These are phyloP conservation scores for Vinca minor DNA, from an alignment of 257 asterid genomes.

Conservation along the genomic window DNA sequence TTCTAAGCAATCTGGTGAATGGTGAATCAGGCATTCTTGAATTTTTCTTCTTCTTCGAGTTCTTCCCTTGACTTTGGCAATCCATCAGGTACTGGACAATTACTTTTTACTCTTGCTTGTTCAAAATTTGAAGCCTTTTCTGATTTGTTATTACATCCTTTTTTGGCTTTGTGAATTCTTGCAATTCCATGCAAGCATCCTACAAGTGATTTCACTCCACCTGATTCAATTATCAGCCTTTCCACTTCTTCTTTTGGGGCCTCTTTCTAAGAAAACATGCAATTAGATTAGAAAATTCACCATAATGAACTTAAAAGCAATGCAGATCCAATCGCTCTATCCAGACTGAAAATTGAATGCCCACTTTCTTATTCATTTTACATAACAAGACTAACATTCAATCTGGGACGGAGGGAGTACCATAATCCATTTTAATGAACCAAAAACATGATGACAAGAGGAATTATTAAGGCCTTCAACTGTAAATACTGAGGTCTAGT, in stretches of 20 bases:
- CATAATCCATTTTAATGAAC: too few species aligned
- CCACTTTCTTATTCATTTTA: too few species aligned
- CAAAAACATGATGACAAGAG: too few species aligned
- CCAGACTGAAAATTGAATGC: too few species aligned
- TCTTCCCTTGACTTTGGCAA: conserved; percentile 67
- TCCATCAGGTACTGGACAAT: conserved; percentile 77
- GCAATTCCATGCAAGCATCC: conserved; percentile 61
- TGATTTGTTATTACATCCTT: conserved; percentile 23
- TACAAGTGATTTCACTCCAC: conserved; percentile 77
- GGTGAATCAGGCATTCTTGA: conserved; percentile 82
- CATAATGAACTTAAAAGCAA: too few species aligned
- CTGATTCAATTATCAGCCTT: conserved; percentile 60
- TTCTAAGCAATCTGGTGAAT: conserved; percentile 74
- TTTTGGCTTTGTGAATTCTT: conserved; percentile 44
- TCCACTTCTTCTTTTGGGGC: conserved; percentile 74
- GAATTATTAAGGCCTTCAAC: too few species aligned
- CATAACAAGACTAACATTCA: too few species aligned
- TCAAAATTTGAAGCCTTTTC: conserved; percentile 9
- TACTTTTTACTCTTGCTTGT: conserved; percentile 4
- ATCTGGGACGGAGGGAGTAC: too few species aligned
- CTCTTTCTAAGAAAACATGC: conserved; percentile 44
- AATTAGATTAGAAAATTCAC: too few species aligned
- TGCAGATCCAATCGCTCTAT: too few species aligned
- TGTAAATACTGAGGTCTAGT: too few species aligned
- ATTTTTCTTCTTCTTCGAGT: conserved; percentile 78